phyloP scores from a whole-genome alignment of 2,329 filamentous ascomycete species.

The Chaetomium globosum region DNA sequence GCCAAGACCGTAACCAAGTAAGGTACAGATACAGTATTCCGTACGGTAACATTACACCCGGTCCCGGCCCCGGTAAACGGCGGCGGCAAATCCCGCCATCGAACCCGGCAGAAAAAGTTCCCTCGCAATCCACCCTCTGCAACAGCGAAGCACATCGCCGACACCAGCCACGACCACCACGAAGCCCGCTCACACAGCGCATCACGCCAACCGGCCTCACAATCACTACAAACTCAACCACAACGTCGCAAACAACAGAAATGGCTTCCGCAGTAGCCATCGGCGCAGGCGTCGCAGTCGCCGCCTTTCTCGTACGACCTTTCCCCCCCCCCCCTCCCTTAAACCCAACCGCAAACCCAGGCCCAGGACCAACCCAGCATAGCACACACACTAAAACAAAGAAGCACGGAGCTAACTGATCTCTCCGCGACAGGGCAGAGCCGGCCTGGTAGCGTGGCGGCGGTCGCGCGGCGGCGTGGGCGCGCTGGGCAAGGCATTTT shows the following conservation, averaged over 20 bases:
- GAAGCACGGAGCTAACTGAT: slow-evolving; percentile 31
- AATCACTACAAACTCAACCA: neutral
- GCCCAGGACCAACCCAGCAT: no score
- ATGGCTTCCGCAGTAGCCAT: slow-evolving; percentile 65
- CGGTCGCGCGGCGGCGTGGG: slow-evolving; percentile 77
- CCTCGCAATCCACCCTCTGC: slow-evolving; percentile 17
- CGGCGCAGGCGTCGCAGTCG: slow-evolving; percentile 63
- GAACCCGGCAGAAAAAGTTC: slow-evolving; percentile 33
- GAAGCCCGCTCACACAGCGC: slow-evolving; percentile 37
- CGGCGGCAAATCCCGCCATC: slow-evolving; percentile 30
- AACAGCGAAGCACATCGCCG: slow-evolving; percentile 13
- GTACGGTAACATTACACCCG: slow-evolving; percentile 4
- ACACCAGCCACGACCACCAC: slow-evolving; percentile 33
- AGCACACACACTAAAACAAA: neutral
- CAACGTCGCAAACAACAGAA: slow-evolving; percentile 27
- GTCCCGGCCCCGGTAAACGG: neutral
- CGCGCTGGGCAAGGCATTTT: slow-evolving; percentile 85
- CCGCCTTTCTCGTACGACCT: slow-evolving; percentile 62
- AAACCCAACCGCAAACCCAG: neutral
- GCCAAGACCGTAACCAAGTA: neutral
- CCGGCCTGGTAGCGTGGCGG: slow-evolving; percentile 85
- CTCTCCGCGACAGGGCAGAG: slow-evolving; percentile 68
- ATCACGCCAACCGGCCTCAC: neutral
- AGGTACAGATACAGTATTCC: neutral
- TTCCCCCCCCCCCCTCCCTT: neutral